Evolutionary conservation across 2,329 filamentous ascomycete genomes (phyloP).

Genomic region (Venturia aucupariae): DNA sequence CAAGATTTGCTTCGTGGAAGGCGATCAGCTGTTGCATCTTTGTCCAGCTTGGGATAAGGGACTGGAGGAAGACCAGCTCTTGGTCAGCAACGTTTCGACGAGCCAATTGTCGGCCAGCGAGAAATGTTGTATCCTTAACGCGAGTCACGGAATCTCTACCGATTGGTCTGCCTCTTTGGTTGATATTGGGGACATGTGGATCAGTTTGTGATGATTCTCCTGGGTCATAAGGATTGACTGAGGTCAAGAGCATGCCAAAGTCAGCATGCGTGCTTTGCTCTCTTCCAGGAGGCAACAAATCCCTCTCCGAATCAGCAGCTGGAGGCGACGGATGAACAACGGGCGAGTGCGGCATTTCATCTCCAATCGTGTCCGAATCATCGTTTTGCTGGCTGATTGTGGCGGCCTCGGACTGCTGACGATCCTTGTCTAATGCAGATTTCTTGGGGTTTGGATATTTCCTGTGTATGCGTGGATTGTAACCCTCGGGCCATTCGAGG

Average conservation of each 20-base stretch:
- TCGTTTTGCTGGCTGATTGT: neutral
- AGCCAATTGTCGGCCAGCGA: neutral
- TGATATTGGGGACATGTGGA: neutral
- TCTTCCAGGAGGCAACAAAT: neutral
- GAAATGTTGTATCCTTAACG: neutral
- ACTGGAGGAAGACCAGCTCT: conserved; percentile 26
- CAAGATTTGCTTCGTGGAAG: conserved; percentile 31
- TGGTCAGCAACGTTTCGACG: neutral
- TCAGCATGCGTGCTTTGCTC: neutral
- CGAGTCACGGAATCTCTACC: neutral
- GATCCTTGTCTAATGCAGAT: neutral
- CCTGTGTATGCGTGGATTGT: conserved; percentile 24
- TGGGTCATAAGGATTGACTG: neutral
- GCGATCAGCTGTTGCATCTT: conserved; percentile 25
- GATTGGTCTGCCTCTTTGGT: neutral
- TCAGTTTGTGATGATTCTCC: neutral
- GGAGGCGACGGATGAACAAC: neutral
- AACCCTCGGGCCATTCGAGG: conserved; percentile 25
- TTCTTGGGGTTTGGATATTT: neutral
- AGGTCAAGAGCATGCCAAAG: neutral
- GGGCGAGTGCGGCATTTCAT: neutral
- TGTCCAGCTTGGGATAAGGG: conserved; percentile 25
- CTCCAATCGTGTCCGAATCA: neutral
- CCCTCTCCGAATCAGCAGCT: neutral
- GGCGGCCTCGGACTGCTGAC: neutral